Evolutionary conservation across 2,329 filamentous ascomycete genomes (phyloP), one percentile per base, ranked within the genome.

Genomic region (Cercospora janseana): DNA sequence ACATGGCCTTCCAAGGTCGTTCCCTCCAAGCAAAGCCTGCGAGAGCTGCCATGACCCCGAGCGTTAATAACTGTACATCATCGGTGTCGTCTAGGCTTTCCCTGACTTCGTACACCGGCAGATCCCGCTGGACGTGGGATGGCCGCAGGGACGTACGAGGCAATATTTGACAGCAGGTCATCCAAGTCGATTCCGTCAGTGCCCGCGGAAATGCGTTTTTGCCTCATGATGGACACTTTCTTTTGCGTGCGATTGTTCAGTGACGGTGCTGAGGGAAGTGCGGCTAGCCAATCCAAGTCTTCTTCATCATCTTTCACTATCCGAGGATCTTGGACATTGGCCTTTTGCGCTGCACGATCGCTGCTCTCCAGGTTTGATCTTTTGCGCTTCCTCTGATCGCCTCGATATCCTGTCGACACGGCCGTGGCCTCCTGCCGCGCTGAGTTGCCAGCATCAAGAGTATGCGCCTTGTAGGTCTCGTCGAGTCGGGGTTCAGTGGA

Each of bases 121-220:
- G 18, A 20, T 37, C 16, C 16, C 3, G 4, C 10, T 37, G 20
- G 34, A 16, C 16, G 23, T 20, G 34, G 7, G 8, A 20, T 37
- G 34, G 10, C 23, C 15, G 12, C 7, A 21, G 31, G 43, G 4
- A 46, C 61, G 42, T 60, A 59, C 12, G 52, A 42, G 4, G 57
- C 60, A 29, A 66, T 60, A 23, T 57, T 62, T 31, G 56, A 56
- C 8, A 65, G 46, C 21, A 66, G 45, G 37, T 66, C 62, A 38
- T 66, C 63, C 9, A 66, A 44, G 38, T 66, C 63, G 24, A 63
- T 52, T 15, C 62, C 61, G 9, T 28, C 15, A 4, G 24, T 8
- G 7, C 20, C 13, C 20, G 20, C 13, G n/a, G n/a, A n/a, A 16
- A 46, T 18, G 12, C 13, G 8, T 32, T 27, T 27, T 16, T 27